Evolutionary conservation across 371 early-diverging fungal genomes (phyloP), one percentile per base, ranked within the genome.

Genomic region (Rhizopus arrhizus): DNA sequence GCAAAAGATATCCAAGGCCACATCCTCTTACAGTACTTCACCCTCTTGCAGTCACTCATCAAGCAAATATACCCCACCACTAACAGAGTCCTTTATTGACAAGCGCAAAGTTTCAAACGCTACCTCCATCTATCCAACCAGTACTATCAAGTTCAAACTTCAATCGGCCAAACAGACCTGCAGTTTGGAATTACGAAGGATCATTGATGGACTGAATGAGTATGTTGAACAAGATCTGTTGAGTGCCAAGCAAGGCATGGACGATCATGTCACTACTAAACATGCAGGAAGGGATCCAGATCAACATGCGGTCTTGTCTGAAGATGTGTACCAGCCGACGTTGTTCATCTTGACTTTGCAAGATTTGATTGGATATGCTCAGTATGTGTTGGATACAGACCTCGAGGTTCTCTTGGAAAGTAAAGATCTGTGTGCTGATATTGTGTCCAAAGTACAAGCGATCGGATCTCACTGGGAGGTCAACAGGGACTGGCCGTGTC

Each of bases 121-220:
- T 12, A 49, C 34, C 13, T 12, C 32, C 6, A 4, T 29, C 10
- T 56, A 34, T 34, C 57, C 49, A 3, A 40, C 69, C 32, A 61
- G 54, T 40, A 72, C 78, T 0, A 75, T 75, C 13, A 77, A 74
- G 45, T 58, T 69, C 0, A 64, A 78, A 31, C 35, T 81, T 7
- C 62, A 74, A 29, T 70, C 65, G 54, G 77, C 81, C 28, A 81
- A 81, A 56, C 61, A 73, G 35, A 73, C 73, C 1, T 81, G 81
- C 57, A 75, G 78, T 46, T 75, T 76, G 16, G 78, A 75, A 49
- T 68, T 90, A 28, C 73, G 86, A n/a, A 70, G 78, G 16, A 87
- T 93, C 55, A 86, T 91, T 52, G 80, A 85, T 42, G 91, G 88
- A 13, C 67, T 92, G 11, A 87, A 87, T 46, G 87, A 88, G 53